Conservation (phyloP, 768 basidiomycete species). For the Phylloporus sp. region DNA sequence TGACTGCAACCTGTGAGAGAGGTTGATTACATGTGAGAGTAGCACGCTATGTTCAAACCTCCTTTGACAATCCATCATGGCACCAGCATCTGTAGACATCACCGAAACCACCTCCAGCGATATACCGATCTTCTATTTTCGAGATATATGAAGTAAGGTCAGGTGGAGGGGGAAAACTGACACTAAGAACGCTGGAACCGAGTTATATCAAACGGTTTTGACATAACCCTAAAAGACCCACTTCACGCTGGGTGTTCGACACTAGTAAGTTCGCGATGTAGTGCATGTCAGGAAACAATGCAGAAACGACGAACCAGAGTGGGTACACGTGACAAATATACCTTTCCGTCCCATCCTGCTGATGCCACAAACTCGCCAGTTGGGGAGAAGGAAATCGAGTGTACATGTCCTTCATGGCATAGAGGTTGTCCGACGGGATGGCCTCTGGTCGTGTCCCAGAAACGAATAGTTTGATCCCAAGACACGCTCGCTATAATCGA, state of each 20-base stretch:
- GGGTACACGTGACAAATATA: background rate
- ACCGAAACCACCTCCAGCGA: constrained; percentile 11
- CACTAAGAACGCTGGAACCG: background rate
- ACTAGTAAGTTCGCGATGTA: background rate
- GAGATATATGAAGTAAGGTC: constrained; percentile 9
- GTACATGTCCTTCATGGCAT: background rate
- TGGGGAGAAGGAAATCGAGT: background rate
- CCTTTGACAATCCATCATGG: background rate
- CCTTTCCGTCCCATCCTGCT: background rate
- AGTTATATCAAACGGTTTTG: background rate
- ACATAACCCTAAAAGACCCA: background rate
- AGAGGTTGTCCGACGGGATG: background rate
- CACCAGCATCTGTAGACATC: constrained; percentile 14
- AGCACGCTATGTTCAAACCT: background rate
- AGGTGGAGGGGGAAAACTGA: background rate
- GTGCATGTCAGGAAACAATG: background rate
- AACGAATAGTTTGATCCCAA: background rate
- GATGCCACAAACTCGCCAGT: constrained; percentile 3
- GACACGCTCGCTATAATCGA: constrained; percentile 10
- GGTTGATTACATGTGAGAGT: background rate
- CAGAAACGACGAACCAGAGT: background rate
- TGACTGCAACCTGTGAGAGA: constrained; percentile 19
- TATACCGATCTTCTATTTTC: background rate
- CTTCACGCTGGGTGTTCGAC: background rate
- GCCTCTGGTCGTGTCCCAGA: constrained; percentile 6